These are phyloP conservation scores for Entelexis sorbosivorans DNA, from an alignment of 1,139 yeast genomes.

Conservation along the genomic window DNA sequence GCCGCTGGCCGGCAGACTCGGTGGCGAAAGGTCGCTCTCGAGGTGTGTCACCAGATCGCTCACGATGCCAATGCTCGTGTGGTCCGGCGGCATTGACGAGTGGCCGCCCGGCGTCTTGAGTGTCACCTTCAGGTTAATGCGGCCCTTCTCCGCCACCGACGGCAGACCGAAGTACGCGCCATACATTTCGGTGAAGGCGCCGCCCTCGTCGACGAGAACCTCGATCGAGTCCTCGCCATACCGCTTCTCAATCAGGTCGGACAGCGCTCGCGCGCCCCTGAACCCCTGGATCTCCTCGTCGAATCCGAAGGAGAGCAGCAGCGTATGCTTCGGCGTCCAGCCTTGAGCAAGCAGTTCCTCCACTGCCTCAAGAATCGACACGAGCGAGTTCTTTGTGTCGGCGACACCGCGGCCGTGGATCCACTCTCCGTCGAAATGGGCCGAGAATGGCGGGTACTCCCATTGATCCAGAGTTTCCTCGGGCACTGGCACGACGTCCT, in stretches of 20 bases:
- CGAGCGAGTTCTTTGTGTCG: constrained; percentile 51
- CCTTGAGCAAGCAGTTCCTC: constrained; percentile 42
- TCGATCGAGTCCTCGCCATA: constrained; percentile 44
- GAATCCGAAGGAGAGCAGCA: constrained; percentile 52
- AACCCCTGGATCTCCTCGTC: constrained; percentile 58
- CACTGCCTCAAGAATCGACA: constrained; percentile 48
- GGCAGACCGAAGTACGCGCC: constrained; percentile 47
- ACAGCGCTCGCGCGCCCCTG: constrained; percentile 37
- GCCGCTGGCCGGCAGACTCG: constrained; percentile 33
- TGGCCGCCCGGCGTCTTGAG: constrained; percentile 64
- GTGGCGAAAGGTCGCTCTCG: constrained; percentile 42
- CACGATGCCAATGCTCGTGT: constrained; percentile 60
- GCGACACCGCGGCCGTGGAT: constrained; percentile 56
- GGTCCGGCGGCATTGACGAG: constrained; percentile 60
- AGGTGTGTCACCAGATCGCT: constrained; percentile 42
- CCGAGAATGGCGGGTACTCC: constrained; percentile 62
- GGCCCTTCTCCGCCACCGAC: constrained; percentile 61
- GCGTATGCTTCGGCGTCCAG: constrained; percentile 44
- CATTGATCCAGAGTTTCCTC: constrained; percentile 45
- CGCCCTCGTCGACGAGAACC: constrained; percentile 47
- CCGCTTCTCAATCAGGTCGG: constrained; percentile 37
- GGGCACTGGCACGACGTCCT: constrained; percentile 72
- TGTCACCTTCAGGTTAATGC: constrained; percentile 40
- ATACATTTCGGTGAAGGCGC: constrained; percentile 32
- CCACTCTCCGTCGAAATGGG: constrained; percentile 47